Percentiles rank a stretch among this genome's conserved stretches.
Conservation (phyloP, 176 grass and related monocot species). For the Ampelocalamus luodianensis region DNA sequence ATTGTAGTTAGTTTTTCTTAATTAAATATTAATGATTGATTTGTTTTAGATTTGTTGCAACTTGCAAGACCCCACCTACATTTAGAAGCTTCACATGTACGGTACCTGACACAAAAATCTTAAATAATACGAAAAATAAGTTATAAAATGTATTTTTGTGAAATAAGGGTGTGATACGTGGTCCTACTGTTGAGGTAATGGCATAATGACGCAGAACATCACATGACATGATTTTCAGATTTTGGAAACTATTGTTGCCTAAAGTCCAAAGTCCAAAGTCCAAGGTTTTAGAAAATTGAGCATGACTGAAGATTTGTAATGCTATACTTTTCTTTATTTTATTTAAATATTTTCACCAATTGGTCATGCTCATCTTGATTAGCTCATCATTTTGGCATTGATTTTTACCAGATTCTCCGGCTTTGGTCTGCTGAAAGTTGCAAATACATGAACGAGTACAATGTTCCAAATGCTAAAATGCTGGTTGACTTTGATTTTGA, state of each 20-base stretch:
- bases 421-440: constrained; percentile 94
- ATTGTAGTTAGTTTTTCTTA: background rate
- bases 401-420: constrained; percentile 56
- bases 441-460: constrained; percentile 78
- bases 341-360: background rate
- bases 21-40: background rate
- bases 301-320: background rate
- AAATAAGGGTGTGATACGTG: background rate
- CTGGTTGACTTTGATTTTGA: constrained; percentile 93
- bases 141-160: background rate
- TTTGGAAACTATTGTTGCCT: background rate
- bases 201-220: background rate
- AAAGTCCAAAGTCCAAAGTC: background rate
- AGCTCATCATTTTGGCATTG: constrained; percentile 5
- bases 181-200: background rate
- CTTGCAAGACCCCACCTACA: background rate
- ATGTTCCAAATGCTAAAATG: constrained; percentile 55
- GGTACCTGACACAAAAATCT: background rate
- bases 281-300: background rate
- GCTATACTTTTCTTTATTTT: background rate
- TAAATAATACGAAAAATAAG: background rate
- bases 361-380: background rate
- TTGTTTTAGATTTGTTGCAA: constrained; percentile 6
- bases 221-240: constrained; percentile 12
- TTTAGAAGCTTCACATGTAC: background rate